Evolutionary conservation across 352 stramenopile species (phyloP).

Genomic region (Phytophthora citrophthora): DNA sequence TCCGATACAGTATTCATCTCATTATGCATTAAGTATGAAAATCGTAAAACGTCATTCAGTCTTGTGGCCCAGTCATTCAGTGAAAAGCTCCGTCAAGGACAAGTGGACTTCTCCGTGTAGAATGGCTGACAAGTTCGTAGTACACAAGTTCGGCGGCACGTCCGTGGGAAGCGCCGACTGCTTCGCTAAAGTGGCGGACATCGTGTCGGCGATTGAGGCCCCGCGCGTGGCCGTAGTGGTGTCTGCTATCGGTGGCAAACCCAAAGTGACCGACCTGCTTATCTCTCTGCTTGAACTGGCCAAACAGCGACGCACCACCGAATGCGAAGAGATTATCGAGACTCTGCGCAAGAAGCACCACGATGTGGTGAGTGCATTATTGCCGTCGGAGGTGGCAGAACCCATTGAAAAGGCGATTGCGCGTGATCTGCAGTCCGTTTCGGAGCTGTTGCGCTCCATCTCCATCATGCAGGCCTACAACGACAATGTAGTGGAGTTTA

Average conservation of each 20-base stretch:
- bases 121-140: constrained; percentile 80
- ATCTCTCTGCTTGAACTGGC: constrained; percentile 90
- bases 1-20: not conserved
- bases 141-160: constrained; percentile 98
- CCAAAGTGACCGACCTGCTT: constrained; percentile 96
- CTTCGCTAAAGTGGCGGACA: constrained; percentile 87
- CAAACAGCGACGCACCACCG: constrained; percentile 78
- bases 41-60: constrained; percentile 5
- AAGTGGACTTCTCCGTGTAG: constrained; percentile 17
- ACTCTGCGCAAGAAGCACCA: constrained; percentile 83
- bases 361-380: constrained; percentile 67
- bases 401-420: constrained; percentile 69
- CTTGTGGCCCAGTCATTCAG: constrained; percentile 25
- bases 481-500: constrained; percentile 90
- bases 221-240: constrained; percentile 89
- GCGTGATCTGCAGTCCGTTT: constrained; percentile 70
- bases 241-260: constrained; percentile 96
- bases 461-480: constrained; percentile 91
- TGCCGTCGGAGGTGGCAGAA: constrained; percentile 53
- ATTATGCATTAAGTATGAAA: not conserved
- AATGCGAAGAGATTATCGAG: constrained; percentile 75
- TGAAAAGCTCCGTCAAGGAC: constrained; percentile 12
- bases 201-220: constrained; percentile 55
- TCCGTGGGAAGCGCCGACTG: constrained; percentile 93
- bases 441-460: constrained; percentile 85